Conservation (phyloP, 2,329 filamentous ascomycete genomes). For the Fusarium robinianum region DNA sequence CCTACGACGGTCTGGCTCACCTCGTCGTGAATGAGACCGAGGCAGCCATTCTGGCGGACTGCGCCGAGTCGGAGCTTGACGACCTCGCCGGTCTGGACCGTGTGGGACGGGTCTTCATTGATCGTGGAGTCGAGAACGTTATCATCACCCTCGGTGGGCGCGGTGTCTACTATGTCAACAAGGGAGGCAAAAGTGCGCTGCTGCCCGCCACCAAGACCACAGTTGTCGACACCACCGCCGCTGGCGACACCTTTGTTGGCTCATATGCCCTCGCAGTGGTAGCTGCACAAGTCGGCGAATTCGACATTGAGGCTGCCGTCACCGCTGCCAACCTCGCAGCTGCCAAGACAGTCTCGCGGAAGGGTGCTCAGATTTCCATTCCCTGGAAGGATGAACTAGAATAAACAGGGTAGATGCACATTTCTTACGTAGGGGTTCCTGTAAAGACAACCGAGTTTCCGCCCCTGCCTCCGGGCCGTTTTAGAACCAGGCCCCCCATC, state of each 20-base stretch:
- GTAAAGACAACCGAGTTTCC: slow-evolving; percentile 10
- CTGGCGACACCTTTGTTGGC: slow-evolving; percentile 93
- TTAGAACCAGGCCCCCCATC: slow-evolving; percentile 41
- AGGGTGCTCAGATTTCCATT: slow-evolving; percentile 50
- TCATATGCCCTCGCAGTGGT: slow-evolving; percentile 79
- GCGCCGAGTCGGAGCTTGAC: slow-evolving; percentile 55
- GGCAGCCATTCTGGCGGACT: slow-evolving; percentile 71
- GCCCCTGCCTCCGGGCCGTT: slow-evolving; percentile 12
- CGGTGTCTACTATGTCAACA: slow-evolving; percentile 71
- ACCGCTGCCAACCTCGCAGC: slow-evolving; percentile 57
- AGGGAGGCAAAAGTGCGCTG: slow-evolving; percentile 48
- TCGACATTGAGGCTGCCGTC: slow-evolving; percentile 61
- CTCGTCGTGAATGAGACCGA: slow-evolving; percentile 92
- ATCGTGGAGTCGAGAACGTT: slow-evolving; percentile 72
- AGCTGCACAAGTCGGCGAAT: slow-evolving; percentile 42
- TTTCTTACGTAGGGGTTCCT: slow-evolving; percentile 15
- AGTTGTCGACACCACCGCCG: slow-evolving; percentile 91
- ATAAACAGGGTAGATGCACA: slow-evolving; percentile 27
- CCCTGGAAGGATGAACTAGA: slow-evolving; percentile 51
- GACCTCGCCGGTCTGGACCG: slow-evolving; percentile 48
- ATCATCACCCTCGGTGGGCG: slow-evolving; percentile 83
- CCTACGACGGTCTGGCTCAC: slow-evolving; percentile 72
- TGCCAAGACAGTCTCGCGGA: slow-evolving; percentile 48
- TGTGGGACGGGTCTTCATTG: slow-evolving; percentile 65
- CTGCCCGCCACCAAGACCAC: slow-evolving; percentile 68